These are phyloP conservation scores for Lactuca sativa DNA, from an alignment of 129 eudicot genomes.

Conservation along the genomic window DNA sequence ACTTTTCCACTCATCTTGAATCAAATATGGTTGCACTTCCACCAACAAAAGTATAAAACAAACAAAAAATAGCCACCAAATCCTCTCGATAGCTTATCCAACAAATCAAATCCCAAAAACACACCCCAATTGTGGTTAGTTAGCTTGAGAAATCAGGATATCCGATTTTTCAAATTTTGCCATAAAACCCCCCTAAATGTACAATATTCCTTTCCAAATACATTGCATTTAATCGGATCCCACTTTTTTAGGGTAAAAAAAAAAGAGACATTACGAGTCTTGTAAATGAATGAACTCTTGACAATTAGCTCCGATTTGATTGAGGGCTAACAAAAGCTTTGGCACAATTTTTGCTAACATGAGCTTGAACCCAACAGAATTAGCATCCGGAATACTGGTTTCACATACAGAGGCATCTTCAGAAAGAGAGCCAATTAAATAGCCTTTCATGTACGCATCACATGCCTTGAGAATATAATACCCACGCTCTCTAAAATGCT, in stretches of 20 bases:
- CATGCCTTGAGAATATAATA: constrained; percentile 89
- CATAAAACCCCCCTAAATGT: constrained; percentile 18
- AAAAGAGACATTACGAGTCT: constrained; percentile 27
- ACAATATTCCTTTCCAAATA: constrained; percentile 28
- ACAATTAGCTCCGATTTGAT: constrained; percentile 78
- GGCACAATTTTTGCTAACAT: constrained; percentile 85
- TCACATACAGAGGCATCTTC: constrained; percentile 74
- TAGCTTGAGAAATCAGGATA: constrained; percentile 32
- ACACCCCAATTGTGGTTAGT: constrained; percentile 20
- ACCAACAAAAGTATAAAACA: not conserved
- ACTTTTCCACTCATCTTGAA: constrained; percentile 3
- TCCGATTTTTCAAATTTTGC: not conserved
- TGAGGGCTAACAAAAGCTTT: constrained; percentile 61
- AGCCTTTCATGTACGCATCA: constrained; percentile 94
- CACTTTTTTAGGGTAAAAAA: not conserved
- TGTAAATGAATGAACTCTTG: constrained; percentile 70
- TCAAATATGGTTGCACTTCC: constrained; percentile 6
- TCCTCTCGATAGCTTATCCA: constrained; percentile 8
- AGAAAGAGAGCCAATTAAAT: constrained; percentile 75
- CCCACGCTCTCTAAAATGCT: constrained; percentile 82
- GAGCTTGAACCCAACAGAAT: constrained; percentile 96
- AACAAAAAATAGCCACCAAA: not conserved
- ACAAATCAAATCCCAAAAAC: constrained; percentile 9
- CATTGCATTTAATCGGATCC: constrained; percentile 7
- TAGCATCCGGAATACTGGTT: constrained; percentile 58